Evolutionary conservation across 495 filamentous ascomycete species (phyloP).

Genomic region (Aspergillus bertholletiae): DNA sequence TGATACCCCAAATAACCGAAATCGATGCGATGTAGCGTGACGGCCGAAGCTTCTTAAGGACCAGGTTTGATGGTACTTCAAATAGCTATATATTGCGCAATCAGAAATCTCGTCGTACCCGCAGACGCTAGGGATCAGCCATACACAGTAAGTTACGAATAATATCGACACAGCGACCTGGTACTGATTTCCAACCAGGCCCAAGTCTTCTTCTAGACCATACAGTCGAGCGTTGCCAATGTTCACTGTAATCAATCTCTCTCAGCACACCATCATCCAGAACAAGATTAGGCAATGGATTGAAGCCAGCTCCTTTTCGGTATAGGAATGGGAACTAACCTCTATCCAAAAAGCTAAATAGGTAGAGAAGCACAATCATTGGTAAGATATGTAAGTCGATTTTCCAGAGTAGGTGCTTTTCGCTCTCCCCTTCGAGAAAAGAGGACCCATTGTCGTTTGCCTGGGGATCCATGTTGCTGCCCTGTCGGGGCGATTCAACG

Average conservation of each 20-base stretch:
- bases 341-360: constrained; percentile 66
- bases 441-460: constrained; percentile 16
- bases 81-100: constrained; percentile 29
- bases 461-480: not conserved
- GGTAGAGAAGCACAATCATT: constrained; percentile 57
- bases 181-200: constrained; percentile 59
- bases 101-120: not conserved
- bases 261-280: not conserved
- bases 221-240: constrained; percentile 76
- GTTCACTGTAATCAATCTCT: constrained; percentile 51
- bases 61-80: constrained; percentile 60
- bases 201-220: constrained; percentile 62
- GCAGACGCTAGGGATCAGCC: constrained; percentile 11
- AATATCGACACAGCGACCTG: constrained; percentile 68
- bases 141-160: constrained; percentile 65
- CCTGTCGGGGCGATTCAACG: constrained; percentile 5
- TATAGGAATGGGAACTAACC: constrained; percentile 20
- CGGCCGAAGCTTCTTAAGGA: constrained; percentile 78
- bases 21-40: constrained; percentile 67
- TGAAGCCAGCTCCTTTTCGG: constrained; percentile 16
- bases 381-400: constrained; percentile 60
- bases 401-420: constrained; percentile 46
- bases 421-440: constrained; percentile 37
- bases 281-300: not conserved
- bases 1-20: constrained; percentile 61